phyloP scores from a whole-genome alignment of 2,329 filamentous ascomycete species.

The Elsinoe perseae region DNA sequence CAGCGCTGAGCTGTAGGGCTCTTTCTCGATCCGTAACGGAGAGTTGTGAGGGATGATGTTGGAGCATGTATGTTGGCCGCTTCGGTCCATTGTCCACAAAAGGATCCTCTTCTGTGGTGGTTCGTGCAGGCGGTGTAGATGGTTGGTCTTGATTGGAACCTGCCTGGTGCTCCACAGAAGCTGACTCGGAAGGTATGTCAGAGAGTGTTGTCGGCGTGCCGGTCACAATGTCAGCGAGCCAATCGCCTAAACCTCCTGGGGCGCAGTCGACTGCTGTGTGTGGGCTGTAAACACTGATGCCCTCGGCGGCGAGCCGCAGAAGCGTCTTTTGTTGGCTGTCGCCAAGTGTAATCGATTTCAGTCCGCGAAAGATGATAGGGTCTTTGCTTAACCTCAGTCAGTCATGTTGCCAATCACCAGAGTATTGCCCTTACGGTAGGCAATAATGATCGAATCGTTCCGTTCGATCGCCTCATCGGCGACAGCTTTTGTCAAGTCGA shows the following conservation, averaged over 20 bases:
- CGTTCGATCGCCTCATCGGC: conserved; percentile 80
- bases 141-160: conserved; percentile 2
- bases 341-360: conserved; percentile 77
- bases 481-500: conserved; percentile 83
- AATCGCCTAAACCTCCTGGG: conserved; percentile 78
- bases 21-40: conserved; percentile 27
- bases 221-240: conserved; percentile 81
- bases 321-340: conserved; percentile 84
- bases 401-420: conserved; percentile 9
- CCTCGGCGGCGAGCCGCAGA: conserved; percentile 70
- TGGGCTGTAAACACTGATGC: conserved; percentile 90
- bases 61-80: conserved; percentile 37
- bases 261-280: conserved; percentile 92
- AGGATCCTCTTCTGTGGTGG: conserved; percentile 28
- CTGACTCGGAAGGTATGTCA: conserved; percentile 14
- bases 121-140: conserved; percentile 16
- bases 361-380: conserved; percentile 88
- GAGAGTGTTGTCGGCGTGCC: conserved; percentile 38
- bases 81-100: conserved; percentile 29
- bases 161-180: neutral
- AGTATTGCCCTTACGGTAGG: conserved; percentile 62
- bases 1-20: conserved; percentile 35
- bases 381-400: conserved; percentile 48
- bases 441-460: conserved; percentile 70
- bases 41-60: conserved; percentile 44